Evolutionary conservation across 768 basidiomycete species (phyloP).

Genomic region (Boletellus emodensis): DNA sequence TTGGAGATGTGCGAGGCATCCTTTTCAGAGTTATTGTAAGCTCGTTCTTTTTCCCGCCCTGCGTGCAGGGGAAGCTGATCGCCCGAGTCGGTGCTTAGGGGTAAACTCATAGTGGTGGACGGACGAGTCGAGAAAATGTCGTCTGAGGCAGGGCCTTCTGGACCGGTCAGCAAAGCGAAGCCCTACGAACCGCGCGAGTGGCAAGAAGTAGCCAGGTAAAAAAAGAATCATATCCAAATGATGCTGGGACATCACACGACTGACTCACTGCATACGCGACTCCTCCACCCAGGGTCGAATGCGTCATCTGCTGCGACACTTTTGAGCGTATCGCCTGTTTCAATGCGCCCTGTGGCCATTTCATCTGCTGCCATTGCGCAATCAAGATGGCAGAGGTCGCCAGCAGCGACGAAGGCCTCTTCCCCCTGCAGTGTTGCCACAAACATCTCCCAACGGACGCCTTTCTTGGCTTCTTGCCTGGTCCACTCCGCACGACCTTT

Average conservation of each 20-base stretch:
- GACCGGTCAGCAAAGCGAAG: background rate
- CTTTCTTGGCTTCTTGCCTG: constrained; percentile 32
- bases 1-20: constrained; percentile 12
- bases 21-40: constrained; percentile 14
- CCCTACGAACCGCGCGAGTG: background rate
- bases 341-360: constrained; percentile 42
- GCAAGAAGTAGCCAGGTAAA: background rate
- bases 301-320: constrained; percentile 40
- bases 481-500: constrained; percentile 30
- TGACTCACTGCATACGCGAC: background rate
- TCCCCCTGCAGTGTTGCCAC: constrained; percentile 50
- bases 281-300: constrained; percentile 23
- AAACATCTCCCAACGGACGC: constrained; percentile 30
- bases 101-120: constrained; percentile 12
- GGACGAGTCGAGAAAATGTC: background rate
- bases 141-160: background rate
- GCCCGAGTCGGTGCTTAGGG: background rate
- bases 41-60: background rate
- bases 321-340: constrained; percentile 23
- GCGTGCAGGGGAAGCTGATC: background rate
- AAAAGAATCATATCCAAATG: no score
- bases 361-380: constrained; percentile 46
- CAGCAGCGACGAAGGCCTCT: constrained; percentile 45
- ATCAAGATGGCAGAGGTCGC: constrained; percentile 39
- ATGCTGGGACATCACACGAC: no score